These are phyloP conservation scores for Asterella californica DNA, from an alignment of 225 moss, liverwort and hornwort genomes.

Conservation along the genomic window DNA sequence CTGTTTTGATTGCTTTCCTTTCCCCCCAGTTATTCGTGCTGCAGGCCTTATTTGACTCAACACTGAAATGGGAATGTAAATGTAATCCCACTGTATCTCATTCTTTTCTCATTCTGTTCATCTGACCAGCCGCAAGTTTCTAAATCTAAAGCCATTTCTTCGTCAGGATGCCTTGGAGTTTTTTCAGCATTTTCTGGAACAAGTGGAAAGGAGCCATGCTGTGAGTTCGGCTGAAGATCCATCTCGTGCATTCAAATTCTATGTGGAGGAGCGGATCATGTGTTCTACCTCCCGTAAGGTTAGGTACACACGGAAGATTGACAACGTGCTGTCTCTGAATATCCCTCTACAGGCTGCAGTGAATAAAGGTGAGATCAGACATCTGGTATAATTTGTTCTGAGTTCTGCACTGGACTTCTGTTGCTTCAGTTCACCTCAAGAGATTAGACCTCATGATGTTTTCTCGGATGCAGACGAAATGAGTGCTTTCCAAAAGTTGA, in stretches of 20 bases:
- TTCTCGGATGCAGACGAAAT: conserved; percentile 61
- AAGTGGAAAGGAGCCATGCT: conserved; percentile 69
- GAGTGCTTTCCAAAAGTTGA: conserved; percentile 66
- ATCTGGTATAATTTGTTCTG: too few species aligned
- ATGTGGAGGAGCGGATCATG: conserved; percentile 87
- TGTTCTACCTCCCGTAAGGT: conserved; percentile 86
- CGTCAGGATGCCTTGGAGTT: conserved; percentile 96
- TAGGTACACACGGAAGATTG: conserved; percentile 75
- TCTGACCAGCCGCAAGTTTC: neutral
- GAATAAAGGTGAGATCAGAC: conserved; percentile 62
- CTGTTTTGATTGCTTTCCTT: neutral
- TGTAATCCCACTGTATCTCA: neutral
- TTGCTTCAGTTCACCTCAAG: neutral
- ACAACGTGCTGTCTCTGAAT: conserved; percentile 86
- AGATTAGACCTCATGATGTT: neutral
- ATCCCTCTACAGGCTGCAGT: conserved; percentile 87
- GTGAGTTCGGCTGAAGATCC: conserved; percentile 60
- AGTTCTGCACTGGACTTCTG: neutral
- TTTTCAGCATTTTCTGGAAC: conserved; percentile 93
- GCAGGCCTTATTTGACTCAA: neutral
- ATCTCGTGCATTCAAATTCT: conserved; percentile 86
- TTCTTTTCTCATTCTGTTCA: neutral
- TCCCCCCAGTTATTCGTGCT: neutral
- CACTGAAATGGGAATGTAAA: neutral
- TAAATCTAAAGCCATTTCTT: neutral